Conservation (phyloP, 208 protist genomes). For the Wallacemonas collosoma region DNA sequence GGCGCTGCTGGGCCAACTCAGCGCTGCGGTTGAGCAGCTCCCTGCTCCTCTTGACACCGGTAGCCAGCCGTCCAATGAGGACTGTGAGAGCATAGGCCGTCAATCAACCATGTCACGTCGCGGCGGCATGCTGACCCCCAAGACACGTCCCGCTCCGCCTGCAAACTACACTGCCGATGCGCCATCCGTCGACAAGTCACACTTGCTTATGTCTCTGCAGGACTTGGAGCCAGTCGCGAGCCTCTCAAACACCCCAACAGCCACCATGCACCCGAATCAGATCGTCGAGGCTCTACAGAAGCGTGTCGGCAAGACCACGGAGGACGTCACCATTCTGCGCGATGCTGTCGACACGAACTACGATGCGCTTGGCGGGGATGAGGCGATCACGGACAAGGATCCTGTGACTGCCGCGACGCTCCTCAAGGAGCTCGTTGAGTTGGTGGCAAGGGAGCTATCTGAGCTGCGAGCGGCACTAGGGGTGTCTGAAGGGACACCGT, state of each 20-base stretch:
- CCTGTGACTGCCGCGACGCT: constrained; percentile 17
- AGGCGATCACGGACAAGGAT: constrained; percentile 7
- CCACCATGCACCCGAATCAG: not conserved
- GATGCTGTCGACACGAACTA: constrained; percentile 33
- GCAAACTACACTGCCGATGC: not conserved
- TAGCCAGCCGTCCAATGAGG: not conserved
- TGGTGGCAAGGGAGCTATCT: not conserved
- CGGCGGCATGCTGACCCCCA: not conserved
- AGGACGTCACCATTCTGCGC: constrained; percentile 35
- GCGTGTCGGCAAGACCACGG: constrained; percentile 26
- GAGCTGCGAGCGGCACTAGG: not conserved
- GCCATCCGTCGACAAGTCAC: constrained; percentile 4
- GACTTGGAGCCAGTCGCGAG: constrained; percentile 16
- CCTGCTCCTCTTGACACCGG: not conserved
- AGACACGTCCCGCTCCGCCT: not conserved
- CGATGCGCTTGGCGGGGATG: constrained; percentile 41
- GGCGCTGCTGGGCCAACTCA: not conserved
- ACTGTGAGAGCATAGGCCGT: not conserved
- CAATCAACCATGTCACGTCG: not conserved
- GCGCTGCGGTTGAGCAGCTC: not conserved
- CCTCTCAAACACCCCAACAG: constrained; percentile 1
- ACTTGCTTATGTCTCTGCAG: constrained; percentile 19
- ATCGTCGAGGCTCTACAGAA: constrained; percentile 32
- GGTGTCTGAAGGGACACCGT: not conserved
- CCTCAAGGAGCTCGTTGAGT: constrained; percentile 24